Base-by-base conservation (phyloP, 148 eudicot species). In the Camellia japonica region DNA sequence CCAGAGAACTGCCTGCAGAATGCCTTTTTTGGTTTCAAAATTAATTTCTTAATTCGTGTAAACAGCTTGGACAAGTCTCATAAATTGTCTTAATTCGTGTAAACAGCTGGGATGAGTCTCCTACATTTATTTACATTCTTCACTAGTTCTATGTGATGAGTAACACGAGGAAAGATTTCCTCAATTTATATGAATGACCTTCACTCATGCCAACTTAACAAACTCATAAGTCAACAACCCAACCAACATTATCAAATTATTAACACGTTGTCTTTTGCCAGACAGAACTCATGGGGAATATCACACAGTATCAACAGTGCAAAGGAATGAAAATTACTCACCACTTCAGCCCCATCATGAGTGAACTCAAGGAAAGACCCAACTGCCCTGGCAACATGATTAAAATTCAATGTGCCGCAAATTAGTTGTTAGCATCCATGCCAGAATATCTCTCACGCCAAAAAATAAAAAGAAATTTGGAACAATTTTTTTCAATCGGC, bases 351-450 rank as follows among this genome's bases (percentile, higher is more conserved):
- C 86, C 86, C 92, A 86, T 93, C 99, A 75, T 86, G 90, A 79
- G 97, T 90, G 89, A 91, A 93, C 90, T 95, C 99, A 51, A 95
- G 87, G 86, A 95, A 95, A 76, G 99, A 92, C 51, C 99, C 99
- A 78, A 95, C 92, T 77, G 99, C 97, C 97, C 99, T 95, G 90
- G 15, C 54, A 81, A 77, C 69, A 76, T 16, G 56, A 85, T 68
- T 30, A 30, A 81, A 74, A 70, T 65, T 79, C 55, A 70, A 73
- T 54, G 73, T 73, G 68, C 71, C 67, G 81, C 18, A 69, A 61
- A 72, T 69, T 23, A 16, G 4, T 30, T 19, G 1, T 70, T 3
- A 74, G 41, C 47, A 38, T 42, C 42, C 72, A 85, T 23, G 58
- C 60, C 59, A 58, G 14, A 51, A 15, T 47, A 52, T 60, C 43